Evolutionary conservation across 371 early-diverging fungal genomes (phyloP).

Genomic region (Phascolomyces articulosus): DNA sequence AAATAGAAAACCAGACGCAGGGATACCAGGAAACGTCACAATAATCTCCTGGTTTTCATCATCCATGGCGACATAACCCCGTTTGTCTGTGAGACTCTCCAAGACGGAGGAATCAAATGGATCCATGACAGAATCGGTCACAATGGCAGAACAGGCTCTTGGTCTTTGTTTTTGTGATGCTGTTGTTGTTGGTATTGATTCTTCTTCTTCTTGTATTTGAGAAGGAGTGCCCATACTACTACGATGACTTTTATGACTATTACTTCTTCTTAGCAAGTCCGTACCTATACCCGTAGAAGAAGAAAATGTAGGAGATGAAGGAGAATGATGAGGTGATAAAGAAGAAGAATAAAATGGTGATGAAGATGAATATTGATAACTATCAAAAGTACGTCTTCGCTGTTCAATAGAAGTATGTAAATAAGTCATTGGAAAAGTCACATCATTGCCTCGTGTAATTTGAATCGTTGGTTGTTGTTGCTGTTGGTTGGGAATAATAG

Average conservation of each 20-base stretch:
- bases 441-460: background rate
- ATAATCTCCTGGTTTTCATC: constrained; percentile 35
- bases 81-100: background rate
- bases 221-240: too few species aligned
- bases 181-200: background rate
- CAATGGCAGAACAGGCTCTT: background rate
- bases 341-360: background rate
- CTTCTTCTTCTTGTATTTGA: background rate
- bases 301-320: too few species aligned
- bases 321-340: background rate
- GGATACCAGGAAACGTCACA: constrained; percentile 39
- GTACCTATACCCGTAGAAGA: too few species aligned
- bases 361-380: background rate
- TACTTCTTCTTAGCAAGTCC: too few species aligned
- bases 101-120: background rate
- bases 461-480: background rate
- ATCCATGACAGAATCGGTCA: background rate
- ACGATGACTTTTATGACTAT: too few species aligned
- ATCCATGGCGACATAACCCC: constrained; percentile 41
- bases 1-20: constrained; percentile 23
- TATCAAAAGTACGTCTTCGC: background rate
- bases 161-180: background rate
- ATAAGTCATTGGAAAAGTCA: background rate
- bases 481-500: background rate
- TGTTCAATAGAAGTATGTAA: background rate